Evolutionary conservation across 2,329 filamentous ascomycete species (phyloP), one percentile per base, ranked within the genome.

Genomic region (Arthroderma uncinatum): DNA sequence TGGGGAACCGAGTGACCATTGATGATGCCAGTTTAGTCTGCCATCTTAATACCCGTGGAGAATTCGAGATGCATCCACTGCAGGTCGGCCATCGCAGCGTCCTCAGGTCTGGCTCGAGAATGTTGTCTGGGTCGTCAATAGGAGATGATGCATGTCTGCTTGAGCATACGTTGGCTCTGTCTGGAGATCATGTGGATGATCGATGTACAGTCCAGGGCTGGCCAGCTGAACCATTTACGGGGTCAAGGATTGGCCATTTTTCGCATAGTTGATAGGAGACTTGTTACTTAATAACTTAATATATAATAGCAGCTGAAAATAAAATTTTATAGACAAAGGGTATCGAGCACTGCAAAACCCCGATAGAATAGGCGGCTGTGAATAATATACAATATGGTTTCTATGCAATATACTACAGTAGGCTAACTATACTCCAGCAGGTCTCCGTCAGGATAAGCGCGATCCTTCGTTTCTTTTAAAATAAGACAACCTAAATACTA

Each of bases 21-120:
- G 53, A 55, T 40, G 16, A 55, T 55, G 53, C 53, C 21, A 55
- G 53, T 21, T 55, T 55, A 19, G 53, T 55, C 4, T 16, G 53
- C 34, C 53, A 55, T 40, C 36, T 55, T 2, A 55, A 55, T 19
- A 55, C 53, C 1, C n/a, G 53, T 8, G 53, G 53, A 19, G 28
- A 55, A n/a, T 55, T 55, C 16, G 36, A 36, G 21, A 30, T 55
- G 10, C 53, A 55, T n/a, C 14, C 34, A 40, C 21, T 55, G 34
- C 36, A 16, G 4, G 53, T 55, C 9, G 53, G 53, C 19, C 23
- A 25, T 25, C 53, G 53, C 10, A 55, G 53, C 28, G 53, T 55
- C 9, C 16, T 42, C n/a, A 7, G 19, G 19, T 21, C 39, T 10
- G 23, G 23, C 16, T 42, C 39, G 23, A 28, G 53, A 6, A 14